A percentile compares a stretch with the other conserved stretches of the same genome.
Evolutionary conservation across 2,329 filamentous ascomycete species (phyloP).

Genomic region (Monosporascus sp.): DNA sequence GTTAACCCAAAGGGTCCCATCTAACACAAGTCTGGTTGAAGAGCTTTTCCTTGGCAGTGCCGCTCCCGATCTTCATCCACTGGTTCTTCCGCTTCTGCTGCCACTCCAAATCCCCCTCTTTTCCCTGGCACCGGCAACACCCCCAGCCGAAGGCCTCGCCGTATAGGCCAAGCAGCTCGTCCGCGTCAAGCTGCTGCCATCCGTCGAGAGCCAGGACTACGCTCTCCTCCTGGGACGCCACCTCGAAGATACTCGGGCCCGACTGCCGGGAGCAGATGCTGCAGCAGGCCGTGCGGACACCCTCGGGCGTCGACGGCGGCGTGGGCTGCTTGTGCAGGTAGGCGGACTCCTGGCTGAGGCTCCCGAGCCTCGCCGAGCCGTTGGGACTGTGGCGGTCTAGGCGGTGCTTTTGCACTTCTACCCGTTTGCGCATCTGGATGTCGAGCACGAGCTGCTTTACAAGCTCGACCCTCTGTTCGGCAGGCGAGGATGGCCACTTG

Average conservation of each 20-base stretch:
- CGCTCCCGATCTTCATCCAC: constrained; percentile 11
- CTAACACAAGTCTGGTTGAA: constrained; percentile 3
- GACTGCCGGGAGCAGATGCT: constrained; percentile 11
- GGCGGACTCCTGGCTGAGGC: constrained; percentile 10
- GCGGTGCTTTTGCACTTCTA: constrained; percentile 9
- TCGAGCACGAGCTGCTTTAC: constrained; percentile 13
- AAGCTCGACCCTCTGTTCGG: constrained; percentile 8
- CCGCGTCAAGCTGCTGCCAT: constrained; percentile 10
- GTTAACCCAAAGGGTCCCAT: constrained; percentile 12
- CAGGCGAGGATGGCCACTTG: constrained; percentile 10
- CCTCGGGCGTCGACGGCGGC: neutral
- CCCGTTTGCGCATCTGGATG: constrained; percentile 12
- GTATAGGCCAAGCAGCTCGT: constrained; percentile 11
- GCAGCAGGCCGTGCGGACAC: constrained; percentile 6
- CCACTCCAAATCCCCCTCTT: constrained; percentile 11
- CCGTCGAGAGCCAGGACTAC: constrained; percentile 12
- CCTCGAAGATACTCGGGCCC: constrained; percentile 13
- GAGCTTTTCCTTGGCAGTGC: constrained; percentile 6
- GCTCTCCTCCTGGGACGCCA: constrained; percentile 14
- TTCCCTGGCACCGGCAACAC: constrained; percentile 9
- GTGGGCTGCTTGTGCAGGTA: constrained; percentile 12
- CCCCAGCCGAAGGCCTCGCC: constrained; percentile 15
- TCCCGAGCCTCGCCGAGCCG: constrained; percentile 4
- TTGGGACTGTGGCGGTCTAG: constrained; percentile 8
- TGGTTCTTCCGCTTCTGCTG: constrained; percentile 13